Conservation (phyloP, 441 rosid genomes). For the Adansonia rubrostipa region DNA sequence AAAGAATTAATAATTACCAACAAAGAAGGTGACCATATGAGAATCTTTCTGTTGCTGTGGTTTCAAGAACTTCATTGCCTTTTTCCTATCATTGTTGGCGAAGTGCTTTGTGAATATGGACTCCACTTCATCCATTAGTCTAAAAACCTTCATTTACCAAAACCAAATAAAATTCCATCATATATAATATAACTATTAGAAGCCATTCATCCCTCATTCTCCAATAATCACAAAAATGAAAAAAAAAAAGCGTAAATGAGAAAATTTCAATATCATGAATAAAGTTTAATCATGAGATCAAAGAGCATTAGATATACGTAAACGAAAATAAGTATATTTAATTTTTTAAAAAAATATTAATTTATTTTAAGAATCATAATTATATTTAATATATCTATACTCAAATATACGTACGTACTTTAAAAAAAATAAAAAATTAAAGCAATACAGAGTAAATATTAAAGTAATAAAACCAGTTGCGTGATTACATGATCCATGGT, state of each 20-base stretch:
- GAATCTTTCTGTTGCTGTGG: slow-evolving; percentile 91
- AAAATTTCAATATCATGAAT: not conserved
- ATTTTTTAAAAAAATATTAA: too few relatives aligned
- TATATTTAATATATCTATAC: too few relatives aligned
- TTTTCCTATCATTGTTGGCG: slow-evolving; percentile 91
- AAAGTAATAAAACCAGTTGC: too few relatives aligned
- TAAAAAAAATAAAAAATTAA: too few relatives aligned
- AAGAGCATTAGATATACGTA: too few relatives aligned
- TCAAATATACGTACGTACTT: too few relatives aligned
- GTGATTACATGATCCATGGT: too few relatives aligned
- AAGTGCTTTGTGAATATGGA: slow-evolving; percentile 91
- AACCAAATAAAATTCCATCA: slow-evolving; percentile 27
- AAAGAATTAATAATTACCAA: slow-evolving; percentile 57
- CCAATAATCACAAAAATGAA: not conserved
- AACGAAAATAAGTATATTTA: too few relatives aligned
- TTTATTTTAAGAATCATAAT: too few relatives aligned
- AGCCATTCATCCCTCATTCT: not conserved
- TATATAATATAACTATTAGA: not conserved
- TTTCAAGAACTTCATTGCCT: slow-evolving; percentile 93
- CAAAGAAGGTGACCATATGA: slow-evolving; percentile 96
- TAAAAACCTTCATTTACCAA: slow-evolving; percentile 56
- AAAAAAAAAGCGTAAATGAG: not conserved
- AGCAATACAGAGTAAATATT: too few relatives aligned
- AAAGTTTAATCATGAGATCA: too few relatives aligned
- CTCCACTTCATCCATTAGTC: slow-evolving; percentile 98